Percentiles rank a stretch among this genome's conserved stretches.
Evolutionary conservation across 116 monocot genomes (phyloP).

Genomic region (Papilionanthe hybrid): DNA sequence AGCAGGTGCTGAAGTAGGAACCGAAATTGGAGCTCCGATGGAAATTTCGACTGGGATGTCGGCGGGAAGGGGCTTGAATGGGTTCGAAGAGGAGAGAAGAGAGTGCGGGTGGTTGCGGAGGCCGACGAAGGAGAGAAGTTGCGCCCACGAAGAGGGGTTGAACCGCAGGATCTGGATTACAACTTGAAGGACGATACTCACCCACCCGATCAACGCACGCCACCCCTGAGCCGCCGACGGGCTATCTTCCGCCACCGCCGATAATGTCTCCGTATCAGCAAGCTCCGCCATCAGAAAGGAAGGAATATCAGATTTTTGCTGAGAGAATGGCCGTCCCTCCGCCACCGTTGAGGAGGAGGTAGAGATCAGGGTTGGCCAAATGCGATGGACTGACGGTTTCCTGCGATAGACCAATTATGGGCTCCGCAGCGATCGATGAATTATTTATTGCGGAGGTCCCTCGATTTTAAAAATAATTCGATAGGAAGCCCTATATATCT

Average conservation of each 20-base stretch:
- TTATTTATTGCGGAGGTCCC: neutral
- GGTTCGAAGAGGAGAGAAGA: conserved; percentile 17
- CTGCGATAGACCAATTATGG: neutral
- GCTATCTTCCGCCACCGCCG: conserved; percentile 17
- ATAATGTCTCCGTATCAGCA: conserved; percentile 25
- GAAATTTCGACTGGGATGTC: conserved; percentile 15
- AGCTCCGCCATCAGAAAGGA: conserved; percentile 4
- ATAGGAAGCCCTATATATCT: no score
- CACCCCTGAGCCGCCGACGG: conserved; percentile 19
- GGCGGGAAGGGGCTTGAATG: conserved; percentile 31
- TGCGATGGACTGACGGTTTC: neutral
- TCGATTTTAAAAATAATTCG: no score
- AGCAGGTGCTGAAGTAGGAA: conserved; percentile 3
- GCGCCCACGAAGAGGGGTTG: conserved; percentile 27
- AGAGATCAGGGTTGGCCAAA: neutral
- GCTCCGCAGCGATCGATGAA: neutral
- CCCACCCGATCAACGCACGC: conserved; percentile 31
- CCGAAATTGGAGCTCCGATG: conserved; percentile 12
- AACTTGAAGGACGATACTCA: conserved; percentile 25
- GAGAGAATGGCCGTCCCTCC: neutral
- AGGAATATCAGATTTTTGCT: neutral
- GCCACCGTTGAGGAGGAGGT: neutral
- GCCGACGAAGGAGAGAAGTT: conserved; percentile 46
- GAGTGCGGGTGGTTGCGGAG: conserved; percentile 32
- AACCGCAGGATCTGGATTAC: conserved; percentile 32